Conservation (phyloP, 805 yeast genomes). For the Candida maltosa region DNA sequence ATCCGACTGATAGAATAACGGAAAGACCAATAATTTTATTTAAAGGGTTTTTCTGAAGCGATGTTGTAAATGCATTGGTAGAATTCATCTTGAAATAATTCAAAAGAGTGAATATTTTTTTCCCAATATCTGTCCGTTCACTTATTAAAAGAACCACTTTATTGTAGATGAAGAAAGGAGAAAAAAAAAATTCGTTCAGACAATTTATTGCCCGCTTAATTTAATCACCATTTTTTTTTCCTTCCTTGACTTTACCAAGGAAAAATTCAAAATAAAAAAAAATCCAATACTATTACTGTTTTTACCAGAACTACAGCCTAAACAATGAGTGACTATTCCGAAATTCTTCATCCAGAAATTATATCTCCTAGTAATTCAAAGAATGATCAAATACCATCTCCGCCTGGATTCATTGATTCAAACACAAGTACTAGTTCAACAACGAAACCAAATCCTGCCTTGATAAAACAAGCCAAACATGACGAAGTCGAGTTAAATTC, state of each 20-base stretch:
- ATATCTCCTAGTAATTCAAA: conserved; percentile 5
- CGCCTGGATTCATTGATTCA: conserved; percentile 13
- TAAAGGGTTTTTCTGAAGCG: conserved; percentile 49
- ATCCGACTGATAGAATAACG: conserved; percentile 82
- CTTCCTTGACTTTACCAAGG: too few relatives aligned
- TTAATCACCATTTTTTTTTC: too few relatives aligned
- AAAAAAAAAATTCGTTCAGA: too few relatives aligned
- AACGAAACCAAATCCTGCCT: too few relatives aligned
- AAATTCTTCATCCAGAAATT: conserved; percentile 10
- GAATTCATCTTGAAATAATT: conserved; percentile 15
- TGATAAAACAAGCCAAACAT: too few relatives aligned
- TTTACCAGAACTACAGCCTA: too few relatives aligned
- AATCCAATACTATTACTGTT: too few relatives aligned
- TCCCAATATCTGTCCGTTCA: too few relatives aligned
- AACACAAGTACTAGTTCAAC: conserved; percentile 1
- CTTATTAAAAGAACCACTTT: too few relatives aligned
- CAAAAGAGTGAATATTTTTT: background rate
- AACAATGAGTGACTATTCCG: conserved; percentile 3
- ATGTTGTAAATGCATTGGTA: conserved; percentile 13
- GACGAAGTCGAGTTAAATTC: conserved; percentile 25
- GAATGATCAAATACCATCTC: conserved; percentile 9
- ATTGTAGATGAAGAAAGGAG: too few relatives aligned
- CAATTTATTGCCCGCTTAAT: too few relatives aligned
- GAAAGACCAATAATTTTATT: conserved; percentile 76
- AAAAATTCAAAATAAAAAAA: too few relatives aligned